These are phyloP conservation scores for Pyrus hybrid DNA, from an alignment of 331 rosid genomes.

Conservation along the genomic window DNA sequence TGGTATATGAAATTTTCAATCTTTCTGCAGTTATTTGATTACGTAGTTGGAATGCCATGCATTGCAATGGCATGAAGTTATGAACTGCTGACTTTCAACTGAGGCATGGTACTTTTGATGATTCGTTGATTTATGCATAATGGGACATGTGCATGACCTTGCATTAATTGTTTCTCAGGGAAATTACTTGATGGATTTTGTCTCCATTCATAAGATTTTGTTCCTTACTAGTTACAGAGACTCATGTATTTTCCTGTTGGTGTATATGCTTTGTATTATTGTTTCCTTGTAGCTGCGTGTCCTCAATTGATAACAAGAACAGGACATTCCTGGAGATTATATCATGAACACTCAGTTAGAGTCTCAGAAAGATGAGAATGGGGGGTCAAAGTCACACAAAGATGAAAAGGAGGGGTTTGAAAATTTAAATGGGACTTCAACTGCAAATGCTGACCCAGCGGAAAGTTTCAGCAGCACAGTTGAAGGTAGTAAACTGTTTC, in stretches of 20 bases:
- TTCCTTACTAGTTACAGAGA: background rate
- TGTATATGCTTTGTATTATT: background rate
- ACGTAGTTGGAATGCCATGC: background rate
- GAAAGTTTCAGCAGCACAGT: constrained; percentile 21
- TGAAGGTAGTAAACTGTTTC: constrained; percentile 21
- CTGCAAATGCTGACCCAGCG: constrained; percentile 13
- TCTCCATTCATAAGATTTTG: background rate
- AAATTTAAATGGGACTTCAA: constrained; percentile 29
- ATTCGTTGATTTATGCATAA: background rate
- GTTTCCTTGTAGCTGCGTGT: constrained; percentile 15
- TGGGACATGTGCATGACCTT: background rate
- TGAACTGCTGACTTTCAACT: background rate
- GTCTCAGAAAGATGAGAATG: constrained; percentile 29
- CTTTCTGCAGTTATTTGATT: background rate
- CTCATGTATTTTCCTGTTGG: background rate
- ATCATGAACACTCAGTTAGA: constrained; percentile 42
- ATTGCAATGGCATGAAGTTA: background rate
- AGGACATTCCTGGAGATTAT: constrained; percentile 10
- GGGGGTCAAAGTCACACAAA: constrained; percentile 22
- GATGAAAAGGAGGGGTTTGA: constrained; percentile 21
- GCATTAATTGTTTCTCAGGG: background rate
- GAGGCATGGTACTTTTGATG: background rate
- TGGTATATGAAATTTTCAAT: background rate
- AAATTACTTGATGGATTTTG: background rate
- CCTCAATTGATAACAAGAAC: constrained; percentile 11